These are phyloP conservation scores for Chlamydomonas eustigma DNA, from an alignment of 139 green algal genomes.

Conservation along the genomic window DNA sequence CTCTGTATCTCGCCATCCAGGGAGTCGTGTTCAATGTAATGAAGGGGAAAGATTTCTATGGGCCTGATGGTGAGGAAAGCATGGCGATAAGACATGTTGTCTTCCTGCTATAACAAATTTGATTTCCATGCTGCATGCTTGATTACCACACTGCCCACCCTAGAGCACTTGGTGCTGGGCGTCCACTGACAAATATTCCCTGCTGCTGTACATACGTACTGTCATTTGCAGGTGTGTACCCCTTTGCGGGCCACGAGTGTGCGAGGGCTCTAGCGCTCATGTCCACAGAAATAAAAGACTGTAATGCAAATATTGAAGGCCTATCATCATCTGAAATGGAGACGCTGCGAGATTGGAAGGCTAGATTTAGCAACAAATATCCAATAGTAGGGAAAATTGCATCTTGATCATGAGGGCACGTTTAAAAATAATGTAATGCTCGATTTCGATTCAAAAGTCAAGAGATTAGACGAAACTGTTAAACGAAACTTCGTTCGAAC, in stretches of 20 bases:
- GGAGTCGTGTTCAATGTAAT: conserved; percentile 75
- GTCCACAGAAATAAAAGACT: conserved; percentile 67
- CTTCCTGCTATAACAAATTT: no score
- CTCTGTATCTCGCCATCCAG: conserved; percentile 69
- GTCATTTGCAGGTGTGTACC: conserved; percentile 73
- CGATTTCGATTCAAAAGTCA: no score
- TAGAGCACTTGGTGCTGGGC: no score
- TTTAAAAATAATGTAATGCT: no score
- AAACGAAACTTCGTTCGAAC: no score
- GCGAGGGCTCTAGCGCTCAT: conserved; percentile 75
- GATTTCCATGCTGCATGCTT: no score
- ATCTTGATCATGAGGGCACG: no score
- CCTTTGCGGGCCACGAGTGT: conserved; percentile 80
- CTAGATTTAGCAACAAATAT: conserved; percentile 72
- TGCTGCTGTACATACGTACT: no score
- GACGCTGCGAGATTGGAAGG: conserved; percentile 69
- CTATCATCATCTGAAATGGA: conserved; percentile 58
- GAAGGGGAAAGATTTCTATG: conserved; percentile 70
- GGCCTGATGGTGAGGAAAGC: conserved; percentile 55
- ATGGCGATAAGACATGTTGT: no score
- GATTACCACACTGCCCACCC: neutral
- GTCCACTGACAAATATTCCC: no score
- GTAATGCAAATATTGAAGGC: conserved; percentile 54
- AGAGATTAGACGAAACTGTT: no score
- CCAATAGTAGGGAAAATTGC: conserved; percentile 54